Conservation (phyloP, 176 grass and related monocot species). For the Paspalum vaginatum region DNA sequence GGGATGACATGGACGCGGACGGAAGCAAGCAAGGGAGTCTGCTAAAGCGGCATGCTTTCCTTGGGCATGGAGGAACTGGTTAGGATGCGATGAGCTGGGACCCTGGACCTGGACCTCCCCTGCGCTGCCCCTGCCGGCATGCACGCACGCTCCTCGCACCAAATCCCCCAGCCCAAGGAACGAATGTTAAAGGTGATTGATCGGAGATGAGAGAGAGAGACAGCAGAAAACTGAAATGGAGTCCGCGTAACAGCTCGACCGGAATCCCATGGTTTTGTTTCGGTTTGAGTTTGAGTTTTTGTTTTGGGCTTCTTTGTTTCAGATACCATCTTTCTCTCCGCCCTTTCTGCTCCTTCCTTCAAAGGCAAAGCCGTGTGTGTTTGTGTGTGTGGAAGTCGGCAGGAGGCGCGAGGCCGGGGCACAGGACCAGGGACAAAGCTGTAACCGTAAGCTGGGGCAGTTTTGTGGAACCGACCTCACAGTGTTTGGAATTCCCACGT, state of each 20-base stretch:
- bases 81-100: neutral
- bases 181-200: slow-evolving; percentile 39
- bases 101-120: neutral
- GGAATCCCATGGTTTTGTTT: neutral
- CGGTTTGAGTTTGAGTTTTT: neutral
- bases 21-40: slow-evolving; percentile 15
- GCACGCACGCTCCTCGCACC: slow-evolving; percentile 14
- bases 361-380: neutral
- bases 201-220: neutral
- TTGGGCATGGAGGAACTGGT: slow-evolving; percentile 65
- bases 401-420: neutral
- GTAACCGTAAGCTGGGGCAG: neutral
- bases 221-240: slow-evolving; percentile 32
- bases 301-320: neutral
- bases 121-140: slow-evolving; percentile 1
- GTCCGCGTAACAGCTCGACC: slow-evolving; percentile 39
- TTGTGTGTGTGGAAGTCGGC: neutral
- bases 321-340: slow-evolving; percentile 5
- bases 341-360: slow-evolving; percentile 33
- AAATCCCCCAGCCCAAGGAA: slow-evolving; percentile 63
- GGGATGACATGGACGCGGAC: neutral
- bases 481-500: neutral
- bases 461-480: neutral
- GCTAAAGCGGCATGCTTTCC: slow-evolving; percentile 60
- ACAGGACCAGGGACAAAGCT: neutral